Percentiles rank a stretch among this genome's conserved stretches.
phyloP scores from a whole-genome alignment of 2,329 filamentous ascomycete species.

The Metarhizium robertsii region DNA sequence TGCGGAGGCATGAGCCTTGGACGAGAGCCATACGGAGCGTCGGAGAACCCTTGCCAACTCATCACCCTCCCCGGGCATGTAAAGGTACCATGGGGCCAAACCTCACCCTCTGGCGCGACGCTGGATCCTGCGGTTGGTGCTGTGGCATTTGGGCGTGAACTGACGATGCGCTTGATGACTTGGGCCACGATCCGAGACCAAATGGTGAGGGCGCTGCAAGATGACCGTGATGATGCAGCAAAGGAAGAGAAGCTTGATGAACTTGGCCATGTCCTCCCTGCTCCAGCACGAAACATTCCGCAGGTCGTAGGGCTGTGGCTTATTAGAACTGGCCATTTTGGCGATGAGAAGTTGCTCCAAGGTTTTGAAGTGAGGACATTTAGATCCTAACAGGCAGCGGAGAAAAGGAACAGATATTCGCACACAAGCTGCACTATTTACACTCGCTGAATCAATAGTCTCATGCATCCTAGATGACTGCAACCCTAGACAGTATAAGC shows the following conservation, averaged over 20 bases:
- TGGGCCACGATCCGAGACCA: slow-evolving; percentile 11
- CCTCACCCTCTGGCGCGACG: slow-evolving; percentile 4
- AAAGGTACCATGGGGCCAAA: slow-evolving; percentile 16
- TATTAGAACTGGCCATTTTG: neutral
- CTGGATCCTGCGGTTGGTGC: neutral
- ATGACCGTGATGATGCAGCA: neutral
- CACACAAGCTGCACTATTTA: no score
- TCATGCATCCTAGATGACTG: no score
- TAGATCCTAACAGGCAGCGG: neutral
- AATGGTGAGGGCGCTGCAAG: slow-evolving; percentile 10
- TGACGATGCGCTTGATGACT: neutral
- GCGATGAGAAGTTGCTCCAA: neutral
- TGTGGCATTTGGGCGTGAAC: neutral
- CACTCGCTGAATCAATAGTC: no score
- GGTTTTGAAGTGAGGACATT: neutral
- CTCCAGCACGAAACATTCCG: neutral
- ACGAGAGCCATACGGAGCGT: slow-evolving; percentile 16
- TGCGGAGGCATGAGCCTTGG: slow-evolving; percentile 17
- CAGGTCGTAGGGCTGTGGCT: slow-evolving; percentile 6
- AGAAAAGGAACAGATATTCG: neutral
- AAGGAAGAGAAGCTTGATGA: neutral
- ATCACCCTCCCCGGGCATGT: slow-evolving; percentile 11
- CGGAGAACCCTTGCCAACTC: slow-evolving; percentile 10
- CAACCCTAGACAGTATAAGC: no score
- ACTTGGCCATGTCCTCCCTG: neutral